phyloP scores from a whole-genome alignment of 2,329 filamentous ascomycete genomes.

The Ophiocordyceps polyrhachis-furcata region DNA sequence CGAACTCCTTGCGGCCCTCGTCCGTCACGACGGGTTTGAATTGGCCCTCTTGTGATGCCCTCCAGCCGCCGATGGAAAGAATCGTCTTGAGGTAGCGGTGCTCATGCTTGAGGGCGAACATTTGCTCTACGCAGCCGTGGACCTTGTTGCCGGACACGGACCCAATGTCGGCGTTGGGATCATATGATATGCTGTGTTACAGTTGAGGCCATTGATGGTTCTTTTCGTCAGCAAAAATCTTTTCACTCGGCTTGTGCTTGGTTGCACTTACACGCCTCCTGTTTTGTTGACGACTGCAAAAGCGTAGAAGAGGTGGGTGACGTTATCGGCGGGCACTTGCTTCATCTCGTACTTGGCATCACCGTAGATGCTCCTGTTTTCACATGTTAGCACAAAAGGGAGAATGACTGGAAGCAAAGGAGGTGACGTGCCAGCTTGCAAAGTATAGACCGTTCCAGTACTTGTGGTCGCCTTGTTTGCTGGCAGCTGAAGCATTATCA shows the following conservation, averaged over 20 bases:
- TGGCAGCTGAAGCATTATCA: not conserved
- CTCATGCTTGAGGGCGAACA: constrained; percentile 58
- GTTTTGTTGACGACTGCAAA: constrained; percentile 27
- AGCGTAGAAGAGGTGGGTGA: constrained; percentile 56
- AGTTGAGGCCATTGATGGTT: too few species aligned
- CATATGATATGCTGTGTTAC: constrained; percentile 9
- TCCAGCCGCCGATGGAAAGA: constrained; percentile 72
- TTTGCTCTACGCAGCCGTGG: constrained; percentile 62
- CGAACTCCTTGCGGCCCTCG: constrained; percentile 45
- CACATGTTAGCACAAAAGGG: not conserved
- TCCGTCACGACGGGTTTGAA: constrained; percentile 48
- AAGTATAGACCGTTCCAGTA: constrained; percentile 29
- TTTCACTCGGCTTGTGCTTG: not conserved
- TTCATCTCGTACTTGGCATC: constrained; percentile 55
- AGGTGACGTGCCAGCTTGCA: constrained; percentile 26
- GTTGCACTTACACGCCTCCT: constrained; percentile 24
- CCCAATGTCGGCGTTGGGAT: constrained; percentile 30
- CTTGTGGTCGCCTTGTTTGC: not conserved
- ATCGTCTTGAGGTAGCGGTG: constrained; percentile 56
- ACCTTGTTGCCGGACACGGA: constrained; percentile 22
- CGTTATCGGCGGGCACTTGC: constrained; percentile 44
- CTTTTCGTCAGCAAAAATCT: not conserved
- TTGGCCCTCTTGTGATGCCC: constrained; percentile 41
- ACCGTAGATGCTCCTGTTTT: constrained; percentile 39
- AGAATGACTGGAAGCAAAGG: not conserved